Conservation (phyloP, 257 asterid genomes). For the Nemophila menziesii region DNA sequence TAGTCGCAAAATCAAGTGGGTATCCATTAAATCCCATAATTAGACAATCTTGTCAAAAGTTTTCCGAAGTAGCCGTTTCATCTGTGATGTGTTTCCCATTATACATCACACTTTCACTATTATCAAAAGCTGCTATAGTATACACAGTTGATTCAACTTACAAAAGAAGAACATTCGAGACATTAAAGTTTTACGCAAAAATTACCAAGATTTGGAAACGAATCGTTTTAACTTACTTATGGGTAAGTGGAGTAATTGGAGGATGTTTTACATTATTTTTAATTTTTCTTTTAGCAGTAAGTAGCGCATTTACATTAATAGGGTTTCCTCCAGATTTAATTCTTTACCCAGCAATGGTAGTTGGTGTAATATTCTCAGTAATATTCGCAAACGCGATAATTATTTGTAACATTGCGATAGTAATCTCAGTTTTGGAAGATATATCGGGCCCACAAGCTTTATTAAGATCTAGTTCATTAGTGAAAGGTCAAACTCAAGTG, state of each 20-base stretch:
- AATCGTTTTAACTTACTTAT: conserved; percentile 48
- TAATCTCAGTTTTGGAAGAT: conserved; percentile 85
- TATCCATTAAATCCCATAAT: conserved; percentile 62
- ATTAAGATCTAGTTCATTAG: conserved; percentile 61
- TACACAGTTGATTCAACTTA: conserved; percentile 84
- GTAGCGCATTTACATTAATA: conserved; percentile 45
- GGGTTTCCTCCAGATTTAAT: conserved; percentile 70
- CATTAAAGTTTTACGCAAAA: conserved; percentile 35
- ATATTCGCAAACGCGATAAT: conserved; percentile 65
- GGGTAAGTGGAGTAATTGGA: conserved; percentile 51
- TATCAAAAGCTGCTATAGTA: conserved; percentile 81
- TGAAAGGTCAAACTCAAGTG: conserved; percentile 82
- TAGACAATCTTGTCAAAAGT: conserved; percentile 61
- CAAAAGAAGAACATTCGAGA: conserved; percentile 49
- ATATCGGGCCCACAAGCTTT: conserved; percentile 71
- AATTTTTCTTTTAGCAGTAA: conserved; percentile 40
- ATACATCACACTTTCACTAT: conserved; percentile 40
- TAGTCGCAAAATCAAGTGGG: conserved; percentile 67
- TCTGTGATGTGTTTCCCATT: conserved; percentile 60
- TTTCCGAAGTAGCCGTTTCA: conserved; percentile 55
- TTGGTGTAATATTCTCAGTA: conserved; percentile 57
- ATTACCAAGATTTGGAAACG: conserved; percentile 71
- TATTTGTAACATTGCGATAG: conserved; percentile 62
- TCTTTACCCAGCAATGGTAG: conserved; percentile 71
- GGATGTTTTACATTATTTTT: conserved; percentile 50